Evolutionary conservation across 371 early-diverging fungal genomes (phyloP), one percentile per base, ranked within the genome.

Genomic region (Mortierella sp.): DNA sequence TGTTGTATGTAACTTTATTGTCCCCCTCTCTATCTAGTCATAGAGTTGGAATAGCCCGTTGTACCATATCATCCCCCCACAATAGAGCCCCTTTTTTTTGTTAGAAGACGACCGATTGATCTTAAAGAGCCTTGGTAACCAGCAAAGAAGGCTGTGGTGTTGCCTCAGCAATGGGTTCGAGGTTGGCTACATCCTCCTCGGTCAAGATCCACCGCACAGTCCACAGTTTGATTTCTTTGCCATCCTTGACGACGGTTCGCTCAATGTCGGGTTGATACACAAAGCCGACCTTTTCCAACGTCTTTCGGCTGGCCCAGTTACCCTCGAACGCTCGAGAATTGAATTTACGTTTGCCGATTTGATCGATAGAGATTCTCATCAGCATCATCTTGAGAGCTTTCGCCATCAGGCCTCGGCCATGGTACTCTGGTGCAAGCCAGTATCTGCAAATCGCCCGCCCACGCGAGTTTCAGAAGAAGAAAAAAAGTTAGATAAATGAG

Each of bases 281-380:
- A 54, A 74, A 69, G 7, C 66, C 66, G 2, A 46, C 65, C 55
- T 69, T 74, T 28, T 74, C 76, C 52, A 69, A 13, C 3, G 66
- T 59, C 23, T 21, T 60, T 26, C 76, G 61, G 54, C 69, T 69
- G 0, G 66, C 62, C 69, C 65, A 65, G 62, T 69, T 74, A 30
- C 51, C 70, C 27, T 8, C 51, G 16, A 65, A 65, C 0, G 59
- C 54, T 38, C 34, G 41, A 0, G 62, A 4, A 42, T 74, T 74
- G 66, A 68, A 69, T 30, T 74, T 69, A 39, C 76, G 76, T 34
- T 74, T 74, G 39, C 76, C 76, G n/a, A 61, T 46, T 27, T 69
- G 54, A 8, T 50, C 42, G 45, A 74, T 50, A 18, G 69, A 50
- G n/a, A 58, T 19, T 21, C 52, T 58, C 18, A 56, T 51, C 0